Conservation (phyloP, 805 yeast genomes). For the Cyberlindnera mississippiensis region DNA sequence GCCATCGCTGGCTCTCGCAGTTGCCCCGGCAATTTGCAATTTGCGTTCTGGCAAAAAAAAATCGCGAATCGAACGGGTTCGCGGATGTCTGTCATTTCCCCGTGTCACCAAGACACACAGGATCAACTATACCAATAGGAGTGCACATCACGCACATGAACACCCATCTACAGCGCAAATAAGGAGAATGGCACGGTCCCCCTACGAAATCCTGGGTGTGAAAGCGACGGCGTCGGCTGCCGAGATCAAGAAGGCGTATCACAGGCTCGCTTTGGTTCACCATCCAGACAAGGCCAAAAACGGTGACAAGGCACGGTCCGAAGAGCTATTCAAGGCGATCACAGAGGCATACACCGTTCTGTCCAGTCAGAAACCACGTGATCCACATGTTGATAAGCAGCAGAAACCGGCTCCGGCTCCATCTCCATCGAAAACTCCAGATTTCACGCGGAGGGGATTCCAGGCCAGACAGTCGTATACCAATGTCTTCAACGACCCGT, state of each 20-base stretch:
- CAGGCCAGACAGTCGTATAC: background rate
- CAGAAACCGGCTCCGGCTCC: too few species aligned
- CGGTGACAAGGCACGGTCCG: conserved; percentile 12
- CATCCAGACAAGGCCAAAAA: conserved; percentile 43
- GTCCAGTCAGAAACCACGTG: background rate
- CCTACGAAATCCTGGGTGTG: conserved; percentile 30
- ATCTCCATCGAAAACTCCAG: too few species aligned
- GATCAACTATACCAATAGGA: too few species aligned
- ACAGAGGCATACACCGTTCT: conserved; percentile 33
- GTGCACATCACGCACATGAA: too few species aligned
- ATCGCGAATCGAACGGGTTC: background rate
- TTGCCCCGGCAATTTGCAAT: conserved; percentile 5
- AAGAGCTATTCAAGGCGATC: conserved; percentile 31
- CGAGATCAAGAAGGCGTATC: conserved; percentile 37
- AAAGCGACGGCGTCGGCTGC: conserved; percentile 15
- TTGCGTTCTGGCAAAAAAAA: background rate
- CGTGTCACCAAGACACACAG: too few species aligned
- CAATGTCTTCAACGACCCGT: background rate
- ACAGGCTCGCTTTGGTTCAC: conserved; percentile 34
- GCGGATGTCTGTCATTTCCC: background rate
- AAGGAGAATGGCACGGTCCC: too few species aligned
- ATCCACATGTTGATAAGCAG: too few species aligned
- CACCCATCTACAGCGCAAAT: too few species aligned
- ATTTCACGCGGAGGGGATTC: too few species aligned
- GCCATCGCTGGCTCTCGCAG: background rate